Conservation (phyloP, 441 rosid species). For the Gossypium laxum region DNA sequence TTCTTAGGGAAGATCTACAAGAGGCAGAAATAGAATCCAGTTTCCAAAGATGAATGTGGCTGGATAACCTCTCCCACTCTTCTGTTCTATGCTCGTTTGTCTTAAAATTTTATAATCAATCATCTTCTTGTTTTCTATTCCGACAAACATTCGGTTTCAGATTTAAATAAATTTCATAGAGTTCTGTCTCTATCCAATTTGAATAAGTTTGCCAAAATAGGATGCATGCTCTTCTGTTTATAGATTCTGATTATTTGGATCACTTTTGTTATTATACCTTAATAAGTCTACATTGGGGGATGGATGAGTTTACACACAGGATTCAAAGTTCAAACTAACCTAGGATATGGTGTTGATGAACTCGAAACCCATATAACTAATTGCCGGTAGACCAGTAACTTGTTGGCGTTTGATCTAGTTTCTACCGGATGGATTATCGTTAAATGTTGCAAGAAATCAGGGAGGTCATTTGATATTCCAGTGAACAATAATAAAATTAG, state of each 20-base stretch:
- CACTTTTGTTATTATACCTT: neutral
- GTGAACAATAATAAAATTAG: neutral
- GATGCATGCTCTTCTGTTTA: neutral
- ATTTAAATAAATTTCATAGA: neutral
- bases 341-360: neutral
- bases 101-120: constrained; percentile 1
- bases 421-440: neutral
- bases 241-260: neutral
- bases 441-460: neutral
- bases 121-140: neutral
- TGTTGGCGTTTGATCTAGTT: too few species aligned
- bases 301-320: neutral
- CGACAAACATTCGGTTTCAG: neutral
- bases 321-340: neutral
- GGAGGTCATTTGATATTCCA: neutral
- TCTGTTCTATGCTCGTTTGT: neutral
- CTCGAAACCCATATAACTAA: neutral
- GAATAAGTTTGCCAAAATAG: neutral
- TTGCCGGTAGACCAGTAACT: neutral
- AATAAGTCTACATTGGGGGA: neutral
- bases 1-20: constrained; percentile 82
- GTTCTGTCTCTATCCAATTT: neutral
- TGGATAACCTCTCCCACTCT: neutral
- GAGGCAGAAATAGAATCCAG: constrained; percentile 51
- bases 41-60: neutral